A percentile compares a stretch with the other conserved stretches of the same genome.
Evolutionary conservation across 148 eudicot species (phyloP).

Genomic region (Linanthus parryae): DNA sequence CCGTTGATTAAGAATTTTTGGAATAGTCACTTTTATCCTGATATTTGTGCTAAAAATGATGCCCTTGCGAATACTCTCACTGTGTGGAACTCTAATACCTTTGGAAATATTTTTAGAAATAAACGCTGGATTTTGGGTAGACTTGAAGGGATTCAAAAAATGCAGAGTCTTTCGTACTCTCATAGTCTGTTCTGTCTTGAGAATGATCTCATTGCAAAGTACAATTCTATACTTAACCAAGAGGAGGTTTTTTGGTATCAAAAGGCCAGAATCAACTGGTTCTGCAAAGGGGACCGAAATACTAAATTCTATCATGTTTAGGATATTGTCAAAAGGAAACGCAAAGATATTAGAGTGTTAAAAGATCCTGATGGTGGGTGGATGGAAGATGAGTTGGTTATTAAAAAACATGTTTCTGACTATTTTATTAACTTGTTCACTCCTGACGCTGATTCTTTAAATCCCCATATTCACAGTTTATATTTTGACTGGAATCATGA

Average conservation of each 20-base stretch:
- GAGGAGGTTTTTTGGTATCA: slow-evolving; percentile 6
- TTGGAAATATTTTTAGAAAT: neutral
- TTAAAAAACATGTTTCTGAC: too few relatives aligned
- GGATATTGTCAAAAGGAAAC: neutral
- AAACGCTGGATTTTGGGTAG: neutral
- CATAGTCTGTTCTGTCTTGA: neutral
- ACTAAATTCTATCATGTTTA: neutral
- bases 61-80: neutral
- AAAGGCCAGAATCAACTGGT: neutral
- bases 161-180: neutral
- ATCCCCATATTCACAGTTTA: too few relatives aligned
- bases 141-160: neutral
- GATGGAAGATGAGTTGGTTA: neutral
- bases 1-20: neutral
- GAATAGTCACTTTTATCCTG: neutral
- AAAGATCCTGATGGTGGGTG: neutral
- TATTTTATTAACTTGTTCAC: too few relatives aligned
- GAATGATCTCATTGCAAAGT: neutral
- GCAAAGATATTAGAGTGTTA: neutral
- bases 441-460: too few relatives aligned
- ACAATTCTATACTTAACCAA: neutral
- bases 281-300: neutral
- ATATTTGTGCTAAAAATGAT: neutral
- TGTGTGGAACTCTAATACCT: neutral
- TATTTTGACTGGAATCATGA: too few relatives aligned